A percentile compares a stretch with the other conserved stretches of the same genome.
Evolutionary conservation across 192 early-diverging fungal genomes (phyloP).

Genomic region (Helicostylum pulchrum): DNA sequence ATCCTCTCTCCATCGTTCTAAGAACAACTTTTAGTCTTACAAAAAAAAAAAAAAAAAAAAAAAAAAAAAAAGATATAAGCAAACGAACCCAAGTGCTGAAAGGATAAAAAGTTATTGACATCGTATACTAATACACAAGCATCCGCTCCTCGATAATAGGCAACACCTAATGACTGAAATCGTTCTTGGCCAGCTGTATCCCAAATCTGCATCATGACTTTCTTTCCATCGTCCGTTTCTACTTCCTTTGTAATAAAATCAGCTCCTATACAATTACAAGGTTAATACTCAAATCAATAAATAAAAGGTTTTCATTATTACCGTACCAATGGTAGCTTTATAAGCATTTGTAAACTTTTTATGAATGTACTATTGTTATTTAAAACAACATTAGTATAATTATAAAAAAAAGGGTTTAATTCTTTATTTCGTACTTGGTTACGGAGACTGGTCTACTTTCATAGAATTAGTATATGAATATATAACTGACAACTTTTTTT

Average conservation of each 20-base stretch:
- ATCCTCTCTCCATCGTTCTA: constrained; percentile 88
- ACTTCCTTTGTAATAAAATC: constrained; percentile 98
- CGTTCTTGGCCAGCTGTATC: constrained; percentile 97
- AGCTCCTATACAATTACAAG: constrained; percentile 40
- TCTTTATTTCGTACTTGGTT: constrained; percentile 26
- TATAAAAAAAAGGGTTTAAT: too few species aligned
- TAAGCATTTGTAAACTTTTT: constrained; percentile 92
- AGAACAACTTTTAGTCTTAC: neutral
- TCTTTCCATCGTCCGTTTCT: constrained; percentile 70
- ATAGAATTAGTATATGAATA: neutral
- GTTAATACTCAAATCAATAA: neutral
- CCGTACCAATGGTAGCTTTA: constrained; percentile 91
- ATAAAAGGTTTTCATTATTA: neutral
- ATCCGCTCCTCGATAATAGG: constrained; percentile 97
- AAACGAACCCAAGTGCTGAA: constrained; percentile 75
- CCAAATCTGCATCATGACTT: constrained; percentile 80
- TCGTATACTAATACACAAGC: constrained; percentile 95
- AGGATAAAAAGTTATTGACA: constrained; percentile 84
- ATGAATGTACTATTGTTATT: constrained; percentile 73
- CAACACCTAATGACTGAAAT: constrained; percentile 93
- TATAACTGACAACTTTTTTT: neutral
- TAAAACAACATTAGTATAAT: too few species aligned
- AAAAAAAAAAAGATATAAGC: neutral
- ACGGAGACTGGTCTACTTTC: constrained; percentile 34
- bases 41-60: neutral